Evolutionary conservation across 2,329 filamentous ascomycete species (phyloP).

Genomic region (Zymoseptoria pseudotritici): DNA sequence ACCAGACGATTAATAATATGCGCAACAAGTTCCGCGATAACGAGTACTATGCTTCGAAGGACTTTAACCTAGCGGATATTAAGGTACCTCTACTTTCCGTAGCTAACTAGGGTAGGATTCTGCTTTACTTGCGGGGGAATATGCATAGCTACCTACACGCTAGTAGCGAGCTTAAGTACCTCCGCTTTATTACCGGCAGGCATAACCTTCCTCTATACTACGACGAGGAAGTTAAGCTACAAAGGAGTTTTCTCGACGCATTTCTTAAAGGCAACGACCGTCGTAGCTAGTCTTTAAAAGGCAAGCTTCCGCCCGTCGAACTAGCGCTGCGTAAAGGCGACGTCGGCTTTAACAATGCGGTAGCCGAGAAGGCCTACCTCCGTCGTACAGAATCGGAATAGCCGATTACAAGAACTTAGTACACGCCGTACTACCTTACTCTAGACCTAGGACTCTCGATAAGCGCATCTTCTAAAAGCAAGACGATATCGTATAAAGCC

Average conservation of each 20-base stretch:
- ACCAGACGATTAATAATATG: conserved; percentile 38
- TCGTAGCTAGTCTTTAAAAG: conserved; percentile 51
- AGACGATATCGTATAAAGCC: conserved; percentile 44
- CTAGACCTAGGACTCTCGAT: conserved; percentile 36
- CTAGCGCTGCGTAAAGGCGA: conserved; percentile 59
- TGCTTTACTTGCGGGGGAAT: conserved; percentile 62
- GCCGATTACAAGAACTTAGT: conserved; percentile 60
- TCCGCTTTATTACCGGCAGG: conserved; percentile 61
- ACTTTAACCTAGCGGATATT: conserved; percentile 59
- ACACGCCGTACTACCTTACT: conserved; percentile 55
- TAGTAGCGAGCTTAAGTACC: conserved; percentile 59
- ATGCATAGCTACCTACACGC: conserved; percentile 58
- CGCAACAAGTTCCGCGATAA: conserved; percentile 54
- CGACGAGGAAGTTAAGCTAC: conserved; percentile 58
- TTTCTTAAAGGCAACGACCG: conserved; percentile 62
- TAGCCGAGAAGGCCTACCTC: conserved; percentile 49
- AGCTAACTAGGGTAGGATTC: conserved; percentile 64
- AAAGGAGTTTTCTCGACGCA: conserved; percentile 60
- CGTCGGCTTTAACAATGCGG: conserved; percentile 58
- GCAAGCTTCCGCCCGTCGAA: conserved; percentile 54
- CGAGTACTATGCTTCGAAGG: conserved; percentile 56
- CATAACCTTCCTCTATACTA: conserved; percentile 70
- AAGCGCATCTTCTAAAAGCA: not conserved
- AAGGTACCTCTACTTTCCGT: conserved; percentile 60
- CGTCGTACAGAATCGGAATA: conserved; percentile 55